Percentiles rank a stretch among this genome's conserved stretches.
These are phyloP conservation scores for Claviceps cyperi DNA, from an alignment of 2,329 filamentous ascomycete species.

Conservation along the genomic window DNA sequence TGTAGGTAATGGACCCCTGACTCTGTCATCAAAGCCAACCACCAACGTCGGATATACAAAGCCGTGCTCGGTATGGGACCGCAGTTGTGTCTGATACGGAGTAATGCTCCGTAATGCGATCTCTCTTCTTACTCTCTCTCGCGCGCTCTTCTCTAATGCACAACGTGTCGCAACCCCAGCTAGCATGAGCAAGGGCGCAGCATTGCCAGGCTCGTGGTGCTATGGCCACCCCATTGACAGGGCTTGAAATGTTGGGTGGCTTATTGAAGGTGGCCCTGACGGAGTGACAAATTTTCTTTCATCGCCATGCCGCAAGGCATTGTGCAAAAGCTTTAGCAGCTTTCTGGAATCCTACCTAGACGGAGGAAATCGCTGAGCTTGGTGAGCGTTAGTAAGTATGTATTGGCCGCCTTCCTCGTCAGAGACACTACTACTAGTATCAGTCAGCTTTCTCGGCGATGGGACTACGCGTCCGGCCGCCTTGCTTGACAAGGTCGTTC, in stretches of 20 bases:
- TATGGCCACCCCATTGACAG: conserved; percentile 8
- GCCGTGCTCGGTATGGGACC: neutral
- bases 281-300: conserved; percentile 5
- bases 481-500: neutral
- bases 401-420: neutral
- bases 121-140: neutral
- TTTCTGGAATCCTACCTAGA: neutral
- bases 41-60: neutral
- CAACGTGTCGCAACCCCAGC: conserved; percentile 2
- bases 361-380: neutral
- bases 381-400: neutral
- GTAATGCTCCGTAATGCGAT: neutral
- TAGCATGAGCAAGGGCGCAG: conserved; percentile 9
- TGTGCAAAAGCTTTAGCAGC: neutral
- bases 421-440: neutral
- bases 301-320: conserved; percentile 3
- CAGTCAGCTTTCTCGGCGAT: neutral
- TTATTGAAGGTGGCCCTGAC: conserved; percentile 6
- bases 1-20: neutral
- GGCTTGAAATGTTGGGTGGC: conserved; percentile 9
- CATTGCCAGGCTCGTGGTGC: conserved; percentile 9
- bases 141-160: conserved; percentile 1
- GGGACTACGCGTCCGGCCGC: neutral
- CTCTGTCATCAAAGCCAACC: conserved; percentile 1
- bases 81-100: conserved; percentile 1